phyloP scores from a whole-genome alignment of 2,329 filamentous ascomycete species.

The Aspergillus amoenus region DNA sequence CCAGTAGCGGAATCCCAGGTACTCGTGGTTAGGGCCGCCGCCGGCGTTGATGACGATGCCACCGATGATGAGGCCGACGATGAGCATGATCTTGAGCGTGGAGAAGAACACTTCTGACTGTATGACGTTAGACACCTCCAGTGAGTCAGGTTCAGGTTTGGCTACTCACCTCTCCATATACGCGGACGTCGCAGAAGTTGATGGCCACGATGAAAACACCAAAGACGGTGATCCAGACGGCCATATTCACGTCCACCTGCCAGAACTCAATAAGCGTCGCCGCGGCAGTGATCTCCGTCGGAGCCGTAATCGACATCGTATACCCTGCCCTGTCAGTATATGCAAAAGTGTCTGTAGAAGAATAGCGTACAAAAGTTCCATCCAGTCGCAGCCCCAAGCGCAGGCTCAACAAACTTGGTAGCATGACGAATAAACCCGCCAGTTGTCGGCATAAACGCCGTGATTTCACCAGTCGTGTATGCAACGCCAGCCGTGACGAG shows the following conservation, averaged over 20 bases:
- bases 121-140: neutral
- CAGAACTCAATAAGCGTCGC: slow-evolving; percentile 1
- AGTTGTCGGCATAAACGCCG: slow-evolving; percentile 37
- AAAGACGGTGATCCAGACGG: neutral
- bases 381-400: slow-evolving; percentile 1
- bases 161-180: neutral
- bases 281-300: neutral
- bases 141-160: neutral
- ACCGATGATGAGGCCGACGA: slow-evolving; percentile 20
- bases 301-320: neutral
- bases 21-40: slow-evolving; percentile 16
- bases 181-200: neutral
- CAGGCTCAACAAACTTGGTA: neutral
- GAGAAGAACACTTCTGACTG: slow-evolving; percentile 18
- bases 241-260: neutral
- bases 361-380: neutral
- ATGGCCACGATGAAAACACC: neutral
- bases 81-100: slow-evolving; percentile 18
- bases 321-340: neutral
- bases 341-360: neutral
- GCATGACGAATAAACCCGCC: slow-evolving; percentile 38
- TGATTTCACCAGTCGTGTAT: slow-evolving; percentile 38
- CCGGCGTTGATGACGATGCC: slow-evolving; percentile 16
- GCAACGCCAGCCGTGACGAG: slow-evolving; percentile 34
- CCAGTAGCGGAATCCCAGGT: slow-evolving; percentile 19